phyloP scores from a whole-genome alignment of 805 yeast genomes.

The Monosporozyma aerobia region DNA sequence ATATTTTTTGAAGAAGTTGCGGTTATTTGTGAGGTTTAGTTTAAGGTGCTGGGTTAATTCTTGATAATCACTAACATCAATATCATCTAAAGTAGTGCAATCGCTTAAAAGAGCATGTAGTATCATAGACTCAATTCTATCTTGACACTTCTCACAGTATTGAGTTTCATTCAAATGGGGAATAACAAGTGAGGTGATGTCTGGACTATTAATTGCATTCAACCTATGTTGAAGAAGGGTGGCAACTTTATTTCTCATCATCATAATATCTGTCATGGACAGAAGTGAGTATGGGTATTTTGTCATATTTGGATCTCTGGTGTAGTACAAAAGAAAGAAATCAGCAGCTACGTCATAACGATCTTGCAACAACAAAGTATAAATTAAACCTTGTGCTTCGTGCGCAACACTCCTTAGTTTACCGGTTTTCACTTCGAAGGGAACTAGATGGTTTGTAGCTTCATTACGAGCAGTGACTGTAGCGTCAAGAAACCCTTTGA shows the following conservation, averaged over 20 bases:
- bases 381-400: constrained; percentile 78
- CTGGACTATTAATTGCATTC: constrained; percentile 9
- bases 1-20: constrained; percentile 62
- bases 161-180: constrained; percentile 48
- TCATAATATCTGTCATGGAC: constrained; percentile 61
- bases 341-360: constrained; percentile 62
- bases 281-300: constrained; percentile 42
- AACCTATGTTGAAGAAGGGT: constrained; percentile 41
- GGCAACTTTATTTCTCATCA: constrained; percentile 64
- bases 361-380: constrained; percentile 70
- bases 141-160: constrained; percentile 53
- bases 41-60: constrained; percentile 42
- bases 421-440: constrained; percentile 90
- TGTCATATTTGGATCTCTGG: constrained; percentile 48
- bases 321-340: constrained; percentile 63
- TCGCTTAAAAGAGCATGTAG: constrained; percentile 38
- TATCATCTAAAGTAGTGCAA: constrained; percentile 45
- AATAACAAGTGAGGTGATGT: constrained; percentile 27
- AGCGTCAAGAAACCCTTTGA: constrained; percentile 84
- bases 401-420: constrained; percentile 52
- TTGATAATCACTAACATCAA: constrained; percentile 42
- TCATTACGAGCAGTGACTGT: constrained; percentile 55
- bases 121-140: constrained; percentile 53
- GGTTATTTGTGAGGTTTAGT: constrained; percentile 31
- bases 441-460: constrained; percentile 45